Evolutionary conservation across 2,329 filamentous ascomycete genomes (phyloP).

Genomic region (Plectosphaerella sp.): DNA sequence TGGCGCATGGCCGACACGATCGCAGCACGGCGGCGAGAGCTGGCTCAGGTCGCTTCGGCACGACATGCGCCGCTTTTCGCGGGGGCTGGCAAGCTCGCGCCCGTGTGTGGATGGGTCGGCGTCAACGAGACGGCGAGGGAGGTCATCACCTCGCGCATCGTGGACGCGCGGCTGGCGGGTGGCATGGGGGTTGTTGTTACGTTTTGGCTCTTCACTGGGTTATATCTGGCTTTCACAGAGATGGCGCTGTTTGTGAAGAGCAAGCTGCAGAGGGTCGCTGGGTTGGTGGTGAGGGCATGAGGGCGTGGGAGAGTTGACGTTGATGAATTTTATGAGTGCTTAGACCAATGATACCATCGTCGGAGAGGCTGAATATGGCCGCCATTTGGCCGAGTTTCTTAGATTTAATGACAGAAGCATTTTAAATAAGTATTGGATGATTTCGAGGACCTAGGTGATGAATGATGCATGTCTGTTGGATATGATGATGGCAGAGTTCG

Average conservation of each 20-base stretch:
- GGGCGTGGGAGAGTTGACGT: background rate
- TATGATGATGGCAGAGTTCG: no score
- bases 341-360: no score
- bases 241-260: slow-evolving; percentile 28
- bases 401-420: no score
- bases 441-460: no score
- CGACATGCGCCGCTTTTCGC: slow-evolving; percentile 7
- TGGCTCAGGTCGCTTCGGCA: slow-evolving; percentile 7
- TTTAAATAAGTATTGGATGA: no score
- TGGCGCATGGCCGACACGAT: slow-evolving; percentile 57
- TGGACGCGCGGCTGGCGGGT: slow-evolving; percentile 38
- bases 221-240: slow-evolving; percentile 46
- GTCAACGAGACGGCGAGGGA: slow-evolving; percentile 34
- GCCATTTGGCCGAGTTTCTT: no score
- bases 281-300: background rate
- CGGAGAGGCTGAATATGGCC: no score
- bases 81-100: slow-evolving; percentile 24
- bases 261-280: slow-evolving; percentile 1
- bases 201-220: slow-evolving; percentile 44
- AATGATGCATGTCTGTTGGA: no score
- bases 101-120: slow-evolving; percentile 39
- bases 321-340: no score
- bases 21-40: slow-evolving; percentile 34
- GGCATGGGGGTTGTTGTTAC: slow-evolving; percentile 41
- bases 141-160: slow-evolving; percentile 27